These are phyloP conservation scores for Mucor plumbeus DNA, from an alignment of 371 early-diverging fungal species.

Conservation along the genomic window DNA sequence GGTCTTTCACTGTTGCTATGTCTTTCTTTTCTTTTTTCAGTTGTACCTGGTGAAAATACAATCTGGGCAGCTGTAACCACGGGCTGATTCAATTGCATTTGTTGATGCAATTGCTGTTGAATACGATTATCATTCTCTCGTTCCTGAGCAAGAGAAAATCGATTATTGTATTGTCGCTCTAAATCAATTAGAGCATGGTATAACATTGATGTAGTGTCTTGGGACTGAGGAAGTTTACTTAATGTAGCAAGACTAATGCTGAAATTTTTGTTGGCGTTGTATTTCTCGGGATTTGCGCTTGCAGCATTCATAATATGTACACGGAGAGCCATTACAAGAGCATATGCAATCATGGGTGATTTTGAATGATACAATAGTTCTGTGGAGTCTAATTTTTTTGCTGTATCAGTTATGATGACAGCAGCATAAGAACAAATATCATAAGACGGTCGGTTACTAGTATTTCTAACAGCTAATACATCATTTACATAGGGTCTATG, in stretches of 20 bases:
- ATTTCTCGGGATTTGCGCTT: constrained; percentile 22
- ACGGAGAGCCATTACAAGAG: constrained; percentile 45
- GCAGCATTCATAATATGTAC: constrained; percentile 51
- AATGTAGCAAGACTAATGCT: constrained; percentile 23
- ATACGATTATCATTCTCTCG: constrained; percentile 14
- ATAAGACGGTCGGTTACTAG: constrained; percentile 31
- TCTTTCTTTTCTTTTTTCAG: constrained; percentile 15
- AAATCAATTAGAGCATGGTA: constrained; percentile 18
- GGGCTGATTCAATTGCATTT: neutral
- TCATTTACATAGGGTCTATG: constrained; percentile 52
- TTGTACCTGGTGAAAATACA: constrained; percentile 11
- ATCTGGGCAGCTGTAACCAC: constrained; percentile 15
- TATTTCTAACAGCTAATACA: constrained; percentile 15
- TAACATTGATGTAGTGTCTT: constrained; percentile 11
- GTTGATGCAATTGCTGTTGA: constrained; percentile 1
- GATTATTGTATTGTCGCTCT: constrained; percentile 12
- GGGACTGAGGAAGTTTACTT: constrained; percentile 23
- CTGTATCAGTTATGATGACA: constrained; percentile 42
- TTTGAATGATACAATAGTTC: constrained; percentile 43
- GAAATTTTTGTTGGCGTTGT: constrained; percentile 29
- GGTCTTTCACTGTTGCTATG: neutral
- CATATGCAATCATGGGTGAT: constrained; percentile 41
- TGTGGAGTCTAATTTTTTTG: constrained; percentile 17
- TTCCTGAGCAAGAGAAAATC: constrained; percentile 11
- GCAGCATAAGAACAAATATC: constrained; percentile 50